These are phyloP conservation scores for Alternaria atra DNA, from an alignment of 2,329 filamentous ascomycete species.

Conservation along the genomic window DNA sequence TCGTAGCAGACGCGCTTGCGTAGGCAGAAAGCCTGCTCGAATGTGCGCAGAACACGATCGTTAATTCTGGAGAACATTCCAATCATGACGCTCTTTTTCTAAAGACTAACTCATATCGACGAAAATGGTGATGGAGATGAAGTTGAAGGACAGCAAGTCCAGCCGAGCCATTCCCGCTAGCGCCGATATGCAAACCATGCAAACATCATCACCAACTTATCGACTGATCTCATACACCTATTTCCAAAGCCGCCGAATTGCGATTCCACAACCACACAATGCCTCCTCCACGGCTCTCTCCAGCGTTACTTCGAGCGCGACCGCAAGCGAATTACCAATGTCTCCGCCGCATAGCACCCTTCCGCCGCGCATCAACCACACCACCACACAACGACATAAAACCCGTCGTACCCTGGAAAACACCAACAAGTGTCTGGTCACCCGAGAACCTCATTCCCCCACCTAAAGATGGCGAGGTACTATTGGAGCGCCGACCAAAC, in stretches of 20 bases:
- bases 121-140: not conserved
- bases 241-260: conserved; percentile 13
- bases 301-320: conserved; percentile 35
- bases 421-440: conserved; percentile 50
- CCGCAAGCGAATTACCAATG: conserved; percentile 32
- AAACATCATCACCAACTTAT: conserved; percentile 31
- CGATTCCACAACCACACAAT: conserved; percentile 27
- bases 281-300: conserved; percentile 38
- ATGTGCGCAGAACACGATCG: accelerated
- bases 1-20: not conserved
- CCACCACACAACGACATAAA: conserved; percentile 22
- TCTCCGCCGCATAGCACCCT: conserved; percentile 29
- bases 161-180: conserved; percentile 9
- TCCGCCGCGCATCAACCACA: conserved; percentile 36
- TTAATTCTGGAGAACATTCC: accelerated
- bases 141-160: conserved; percentile 10
- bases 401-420: conserved; percentile 50
- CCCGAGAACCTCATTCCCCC: conserved; percentile 49
- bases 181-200: conserved; percentile 29
- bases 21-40: not conserved
- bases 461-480: conserved; percentile 47
- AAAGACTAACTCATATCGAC: not conserved
- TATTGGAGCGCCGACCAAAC: conserved; percentile 45
- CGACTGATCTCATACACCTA: conserved; percentile 29
- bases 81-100: too few species aligned